Evolutionary conservation across 2,329 filamentous ascomycete species (phyloP), one percentile per base, ranked within the genome.

Genomic region (Nothophaeocryptopus gaeumannii): DNA sequence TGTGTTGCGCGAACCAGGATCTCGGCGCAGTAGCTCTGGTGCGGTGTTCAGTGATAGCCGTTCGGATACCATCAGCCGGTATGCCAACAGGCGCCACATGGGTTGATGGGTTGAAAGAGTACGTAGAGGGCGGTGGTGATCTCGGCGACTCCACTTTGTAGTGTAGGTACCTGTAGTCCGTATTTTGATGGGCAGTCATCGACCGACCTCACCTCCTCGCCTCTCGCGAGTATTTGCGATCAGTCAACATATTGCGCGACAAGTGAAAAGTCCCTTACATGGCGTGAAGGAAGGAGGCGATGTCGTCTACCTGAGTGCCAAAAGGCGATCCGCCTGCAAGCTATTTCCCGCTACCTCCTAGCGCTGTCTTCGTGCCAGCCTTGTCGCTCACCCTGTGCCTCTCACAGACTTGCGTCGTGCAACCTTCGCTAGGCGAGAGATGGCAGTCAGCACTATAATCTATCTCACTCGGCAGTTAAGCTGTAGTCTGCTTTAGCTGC

Each of bases 1-100:
- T 15, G 15, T 15, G 50, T 39, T 47, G 50, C 34, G 49, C 26
- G 34, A 26, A 51, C 49, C 35, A 37, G 49, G 44, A 47, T 41
- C 36, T 31, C 37, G 15, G 40, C 38, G 45, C 16, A 42, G 45
- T 47, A 47, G 45, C 34, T 41, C 30, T 39, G 30, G 35, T 38
- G n/a, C 31, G 16, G 37, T 15, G 12, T 30, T 20, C 35, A 36
- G 32, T 26, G 20, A 38, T 10, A n/a, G 44, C 40, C 12, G 16
- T 45, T 26, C 39, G 35, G 44, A 36, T 32, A 32, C 45, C 30
- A n/a, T 32, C 20, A 39, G 36, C 30, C 45, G 45, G 45, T 14
- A 43, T 16, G 26, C 40, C 29, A 32, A 43, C 9, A 15, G 11
- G 15, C 8, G 39, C 20, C 20, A 26, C 20, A 26, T n/a, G n/a